phyloP scores from a whole-genome alignment of 163 green algal species.

The Trebouxiophyceae sp. region DNA sequence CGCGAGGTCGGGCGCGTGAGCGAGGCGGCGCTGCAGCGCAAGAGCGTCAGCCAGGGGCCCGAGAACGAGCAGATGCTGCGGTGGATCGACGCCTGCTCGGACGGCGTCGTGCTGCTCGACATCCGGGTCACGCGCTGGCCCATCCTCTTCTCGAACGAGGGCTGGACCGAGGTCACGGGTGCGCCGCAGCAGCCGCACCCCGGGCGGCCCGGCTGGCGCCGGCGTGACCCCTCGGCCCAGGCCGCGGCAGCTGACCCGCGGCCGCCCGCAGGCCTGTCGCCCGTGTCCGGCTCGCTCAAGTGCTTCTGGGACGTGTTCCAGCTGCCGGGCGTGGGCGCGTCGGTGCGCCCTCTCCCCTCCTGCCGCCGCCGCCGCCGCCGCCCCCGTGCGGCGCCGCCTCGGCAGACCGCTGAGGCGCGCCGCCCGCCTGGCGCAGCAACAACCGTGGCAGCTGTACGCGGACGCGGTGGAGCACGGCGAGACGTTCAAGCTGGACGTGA shows the following conservation, averaged over 20 bases:
- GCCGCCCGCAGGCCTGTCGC: background rate
- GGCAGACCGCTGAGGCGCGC: too few species aligned
- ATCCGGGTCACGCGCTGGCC: conserved; percentile 15
- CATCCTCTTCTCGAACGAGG: conserved; percentile 38
- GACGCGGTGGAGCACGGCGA: background rate
- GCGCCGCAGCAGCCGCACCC: too few species aligned
- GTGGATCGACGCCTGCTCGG: conserved; percentile 31
- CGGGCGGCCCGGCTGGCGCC: too few species aligned
- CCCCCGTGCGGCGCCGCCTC: too few species aligned
- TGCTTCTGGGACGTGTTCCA: background rate
- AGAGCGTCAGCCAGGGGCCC: background rate
- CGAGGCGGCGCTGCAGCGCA: background rate
- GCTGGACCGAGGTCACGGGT: background rate
- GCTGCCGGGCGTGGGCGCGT: background rate
- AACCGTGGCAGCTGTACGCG: background rate
- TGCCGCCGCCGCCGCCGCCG: too few species aligned
- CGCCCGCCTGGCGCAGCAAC: too few species aligned
- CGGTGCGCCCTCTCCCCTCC: background rate
- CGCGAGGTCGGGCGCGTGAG: conserved; percentile 47
- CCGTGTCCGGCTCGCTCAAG: background rate
- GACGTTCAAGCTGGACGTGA: background rate
- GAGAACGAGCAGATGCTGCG: conserved; percentile 25
- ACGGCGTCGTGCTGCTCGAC: conserved; percentile 43
- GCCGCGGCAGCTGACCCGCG: too few species aligned
- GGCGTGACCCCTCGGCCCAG: too few species aligned